Percentiles rank a stretch among this genome's conserved stretches.
These are phyloP conservation scores for Aureobasidium sp. DNA, from an alignment of 2,329 filamentous ascomycete species.

Conservation along the genomic window DNA sequence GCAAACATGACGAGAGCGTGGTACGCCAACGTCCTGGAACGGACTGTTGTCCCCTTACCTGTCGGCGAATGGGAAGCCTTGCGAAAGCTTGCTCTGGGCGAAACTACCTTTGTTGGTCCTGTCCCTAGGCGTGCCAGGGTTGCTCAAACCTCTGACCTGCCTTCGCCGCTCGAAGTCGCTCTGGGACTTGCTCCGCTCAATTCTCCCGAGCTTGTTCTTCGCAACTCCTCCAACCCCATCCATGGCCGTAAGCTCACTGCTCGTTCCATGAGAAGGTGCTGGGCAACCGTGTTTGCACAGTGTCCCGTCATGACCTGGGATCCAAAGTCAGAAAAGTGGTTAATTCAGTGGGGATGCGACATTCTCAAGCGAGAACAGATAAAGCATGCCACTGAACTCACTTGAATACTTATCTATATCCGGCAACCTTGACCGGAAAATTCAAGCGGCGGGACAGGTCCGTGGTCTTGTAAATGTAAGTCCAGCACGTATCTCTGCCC, in stretches of 20 bases:
- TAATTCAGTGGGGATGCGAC: constrained; percentile 29
- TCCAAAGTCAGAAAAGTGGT: constrained; percentile 26
- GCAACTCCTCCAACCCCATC: constrained; percentile 18
- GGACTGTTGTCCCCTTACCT: constrained; percentile 40
- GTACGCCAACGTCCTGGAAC: constrained; percentile 38
- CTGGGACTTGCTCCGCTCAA: not conserved
- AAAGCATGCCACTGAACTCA: not conserved
- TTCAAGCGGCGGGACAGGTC: too few species aligned
- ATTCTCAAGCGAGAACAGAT: not conserved
- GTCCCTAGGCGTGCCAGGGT: not conserved
- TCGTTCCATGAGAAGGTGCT: constrained; percentile 42
- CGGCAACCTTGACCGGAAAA: too few species aligned
- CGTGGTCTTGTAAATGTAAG: too few species aligned
- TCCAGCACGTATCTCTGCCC: too few species aligned
- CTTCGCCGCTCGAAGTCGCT: not conserved
- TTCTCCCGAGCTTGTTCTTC: not conserved
- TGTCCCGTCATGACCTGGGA: constrained; percentile 39
- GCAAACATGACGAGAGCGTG: constrained; percentile 38
- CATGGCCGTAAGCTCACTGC: constrained; percentile 33
- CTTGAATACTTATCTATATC: too few species aligned
- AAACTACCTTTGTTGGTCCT: constrained; percentile 23
- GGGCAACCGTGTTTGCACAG: constrained; percentile 35
- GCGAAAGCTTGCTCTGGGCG: constrained; percentile 33
- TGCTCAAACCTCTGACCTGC: not conserved
- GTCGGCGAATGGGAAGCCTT: constrained; percentile 39